Evolutionary conservation across 495 filamentous ascomycete species (phyloP), one percentile per base, ranked within the genome.

Genomic region (Trichoderma reesei): DNA sequence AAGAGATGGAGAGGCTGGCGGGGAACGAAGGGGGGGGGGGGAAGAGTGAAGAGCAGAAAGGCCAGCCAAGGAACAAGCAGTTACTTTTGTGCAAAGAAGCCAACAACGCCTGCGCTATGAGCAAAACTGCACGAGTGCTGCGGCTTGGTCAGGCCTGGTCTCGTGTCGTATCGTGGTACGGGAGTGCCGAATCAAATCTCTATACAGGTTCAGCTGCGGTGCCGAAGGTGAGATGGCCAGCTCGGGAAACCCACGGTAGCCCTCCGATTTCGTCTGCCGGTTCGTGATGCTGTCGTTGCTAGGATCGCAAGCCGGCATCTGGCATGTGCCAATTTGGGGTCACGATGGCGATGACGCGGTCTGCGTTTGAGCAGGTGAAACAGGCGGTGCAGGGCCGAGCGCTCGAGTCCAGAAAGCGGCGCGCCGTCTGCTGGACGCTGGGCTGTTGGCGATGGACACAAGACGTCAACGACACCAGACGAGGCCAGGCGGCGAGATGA

Each of bases 281-380:
- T 26, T 26, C 26, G 26, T 26, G 26, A 26, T 1, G 51, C 33
- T 9, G 51, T 26, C 34, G 20, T 56, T 26, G 26, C 51, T 33
- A 16, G 26, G 51, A 56, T 56, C 8, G 51, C 51, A 56, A 56
- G 31, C 51, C 51, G 51, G 51, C 51, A 56, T 56, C 51, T 34
- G 51, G 10, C 51, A 56, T 56, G 26, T 34, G 31, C 51, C 20
- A 56, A 34, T 33, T 26, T 34, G 51, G 31, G 38, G 51, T 34
- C 51, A 56, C 51, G 51, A 33, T 33, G 11, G 51, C 9, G 51
- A 56, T 56, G 10, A 56, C 51, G 51, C 26, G 51, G 51, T 33
- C 51, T 56, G 51, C 51, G 20, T 20, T 56, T 26, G 38, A 34
- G 51, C 51, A 56, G 16, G 20, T 56, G 51, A 33, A 36, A 56